These are phyloP conservation scores for Pezicula neosporulosa DNA, from an alignment of 2,329 filamentous ascomycete species.

Conservation along the genomic window DNA sequence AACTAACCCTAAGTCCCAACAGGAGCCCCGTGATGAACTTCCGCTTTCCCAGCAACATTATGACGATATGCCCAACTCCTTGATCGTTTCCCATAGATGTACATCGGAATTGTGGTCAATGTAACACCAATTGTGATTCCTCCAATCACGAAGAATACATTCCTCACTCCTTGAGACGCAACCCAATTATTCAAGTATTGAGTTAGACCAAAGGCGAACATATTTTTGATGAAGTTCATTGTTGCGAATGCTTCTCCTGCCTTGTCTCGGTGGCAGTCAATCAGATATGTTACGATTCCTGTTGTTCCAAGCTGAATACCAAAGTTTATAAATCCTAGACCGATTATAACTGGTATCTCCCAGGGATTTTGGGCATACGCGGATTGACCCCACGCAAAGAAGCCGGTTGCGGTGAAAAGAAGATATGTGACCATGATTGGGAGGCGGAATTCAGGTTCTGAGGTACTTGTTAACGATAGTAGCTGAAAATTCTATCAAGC, in stretches of 20 bases:
- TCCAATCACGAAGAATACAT: conserved; percentile 17
- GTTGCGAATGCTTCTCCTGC: conserved; percentile 37
- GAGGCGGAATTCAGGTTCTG: conserved; percentile 35
- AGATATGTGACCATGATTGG: conserved; percentile 23
- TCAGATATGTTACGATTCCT: conserved; percentile 35
- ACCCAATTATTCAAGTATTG: conserved; percentile 22
- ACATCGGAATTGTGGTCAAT: conserved; percentile 21
- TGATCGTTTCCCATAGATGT: conserved; percentile 26
- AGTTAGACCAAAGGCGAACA: conserved; percentile 30
- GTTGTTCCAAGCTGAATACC: conserved; percentile 35
- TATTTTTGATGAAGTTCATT: conserved; percentile 36
- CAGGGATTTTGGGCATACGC: conserved; percentile 25
- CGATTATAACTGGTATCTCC: conserved; percentile 29
- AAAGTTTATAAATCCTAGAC: conserved; percentile 30
- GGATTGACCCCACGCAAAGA: conserved; percentile 35
- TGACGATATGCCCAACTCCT: conserved; percentile 19
- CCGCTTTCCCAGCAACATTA: conserved; percentile 9
- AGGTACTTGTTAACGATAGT: conserved; percentile 6
- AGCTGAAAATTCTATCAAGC: not conserved
- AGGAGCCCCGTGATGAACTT: not conserved
- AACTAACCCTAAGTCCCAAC: no score
- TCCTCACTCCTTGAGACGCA: conserved; percentile 19
- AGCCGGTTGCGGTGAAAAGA: conserved; percentile 29
- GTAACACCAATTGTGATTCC: conserved; percentile 9
- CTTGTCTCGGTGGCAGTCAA: conserved; percentile 36